Conservation (phyloP, 768 basidiomycete species). For the Glaciozyma antarctica region DNA sequence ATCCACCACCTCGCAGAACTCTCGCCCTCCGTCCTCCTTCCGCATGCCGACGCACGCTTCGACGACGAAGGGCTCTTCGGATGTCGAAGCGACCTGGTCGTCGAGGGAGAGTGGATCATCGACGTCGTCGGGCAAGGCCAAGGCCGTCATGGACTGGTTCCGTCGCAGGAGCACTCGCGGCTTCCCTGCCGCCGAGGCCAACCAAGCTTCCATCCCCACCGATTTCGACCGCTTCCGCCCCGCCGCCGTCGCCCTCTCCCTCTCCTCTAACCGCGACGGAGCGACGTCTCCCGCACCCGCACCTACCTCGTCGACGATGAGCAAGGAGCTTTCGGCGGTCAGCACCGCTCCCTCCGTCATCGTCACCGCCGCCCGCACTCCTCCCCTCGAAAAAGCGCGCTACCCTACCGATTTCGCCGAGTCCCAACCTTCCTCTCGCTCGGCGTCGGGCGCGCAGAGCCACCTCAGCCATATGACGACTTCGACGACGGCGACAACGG, state of each 20-base stretch:
- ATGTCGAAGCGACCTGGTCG: slow-evolving; percentile 29
- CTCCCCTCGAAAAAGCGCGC: not conserved
- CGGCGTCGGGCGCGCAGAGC: slow-evolving; percentile 18
- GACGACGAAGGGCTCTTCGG: slow-evolving; percentile 1
- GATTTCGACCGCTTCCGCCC: slow-evolving; percentile 20
- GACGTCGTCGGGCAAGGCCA: slow-evolving; percentile 65
- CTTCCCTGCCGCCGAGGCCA: not conserved
- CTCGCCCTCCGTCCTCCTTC: slow-evolving; percentile 1
- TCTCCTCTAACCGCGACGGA: not conserved
- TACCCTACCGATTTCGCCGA: slow-evolving; percentile 1
- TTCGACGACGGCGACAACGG: slow-evolving; percentile 11
- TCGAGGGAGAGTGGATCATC: slow-evolving; percentile 15
- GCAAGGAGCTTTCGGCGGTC: not conserved
- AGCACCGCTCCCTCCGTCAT: slow-evolving; percentile 23
- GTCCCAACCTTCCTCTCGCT: slow-evolving; percentile 10
- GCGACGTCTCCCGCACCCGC: slow-evolving; percentile 17
- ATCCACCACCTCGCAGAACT: not conserved
- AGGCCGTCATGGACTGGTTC: slow-evolving; percentile 99
- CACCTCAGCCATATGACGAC: slow-evolving; percentile 8
- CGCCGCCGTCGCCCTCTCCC: not conserved
- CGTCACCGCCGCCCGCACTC: slow-evolving; percentile 18
- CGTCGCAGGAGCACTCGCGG: slow-evolving; percentile 41
- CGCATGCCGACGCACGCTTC: slow-evolving; percentile 5
- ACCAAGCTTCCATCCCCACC: slow-evolving; percentile 13
- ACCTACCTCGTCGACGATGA: slow-evolving; percentile 2